phyloP scores from a whole-genome alignment of 345 rosid species.

The Salix udensis region DNA sequence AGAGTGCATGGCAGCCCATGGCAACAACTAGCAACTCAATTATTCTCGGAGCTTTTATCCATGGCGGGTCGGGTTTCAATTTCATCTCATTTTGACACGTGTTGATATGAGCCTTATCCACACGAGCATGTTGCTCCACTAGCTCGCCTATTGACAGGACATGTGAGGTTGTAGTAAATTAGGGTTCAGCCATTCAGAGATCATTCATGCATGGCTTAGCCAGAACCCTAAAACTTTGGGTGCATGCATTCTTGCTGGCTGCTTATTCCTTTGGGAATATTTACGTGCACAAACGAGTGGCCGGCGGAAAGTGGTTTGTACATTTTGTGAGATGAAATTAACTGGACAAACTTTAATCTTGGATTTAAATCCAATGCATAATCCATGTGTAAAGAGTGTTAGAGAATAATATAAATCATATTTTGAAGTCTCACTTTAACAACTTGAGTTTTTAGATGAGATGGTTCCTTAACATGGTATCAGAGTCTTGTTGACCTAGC shows the following conservation, averaged over 20 bases:
- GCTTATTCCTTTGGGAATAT: background rate
- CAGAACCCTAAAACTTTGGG: background rate
- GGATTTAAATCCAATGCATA: no score
- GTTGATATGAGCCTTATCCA: slow-evolving; percentile 28
- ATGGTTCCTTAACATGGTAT: no score
- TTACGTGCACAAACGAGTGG: background rate
- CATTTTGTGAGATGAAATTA: background rate
- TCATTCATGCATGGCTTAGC: background rate
- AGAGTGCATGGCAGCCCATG: slow-evolving; percentile 26
- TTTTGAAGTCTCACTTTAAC: accelerated
- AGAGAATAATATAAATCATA: no score
- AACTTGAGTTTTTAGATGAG: no score
- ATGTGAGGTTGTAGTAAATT: background rate
- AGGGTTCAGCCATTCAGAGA: background rate
- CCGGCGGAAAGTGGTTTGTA: background rate
- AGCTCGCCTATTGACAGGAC: background rate
- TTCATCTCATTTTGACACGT: slow-evolving; percentile 16
- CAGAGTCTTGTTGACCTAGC: no score
- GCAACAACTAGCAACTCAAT: background rate
- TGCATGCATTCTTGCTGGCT: background rate
- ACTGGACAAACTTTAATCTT: no score
- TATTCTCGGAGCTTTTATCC: no score
- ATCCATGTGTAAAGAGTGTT: no score
- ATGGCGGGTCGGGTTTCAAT: background rate
- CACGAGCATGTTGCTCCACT: background rate